Conservation (phyloP, 75 land plant species). For the Pinus taeda region DNA sequence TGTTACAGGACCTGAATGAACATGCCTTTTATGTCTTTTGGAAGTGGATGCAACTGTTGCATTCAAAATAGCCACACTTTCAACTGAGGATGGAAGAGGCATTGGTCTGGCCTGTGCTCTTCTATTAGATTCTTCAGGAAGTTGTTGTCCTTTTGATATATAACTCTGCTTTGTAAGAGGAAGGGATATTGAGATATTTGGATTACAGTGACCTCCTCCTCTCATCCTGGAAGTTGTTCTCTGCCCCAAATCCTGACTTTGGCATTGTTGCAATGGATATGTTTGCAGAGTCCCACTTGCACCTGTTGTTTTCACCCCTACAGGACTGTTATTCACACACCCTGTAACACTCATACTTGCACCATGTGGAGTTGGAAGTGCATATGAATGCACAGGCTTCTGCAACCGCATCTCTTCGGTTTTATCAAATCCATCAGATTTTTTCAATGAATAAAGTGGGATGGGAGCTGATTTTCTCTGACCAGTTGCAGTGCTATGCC, state of each 20-base stretch:
- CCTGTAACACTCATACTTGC: neutral
- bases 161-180: neutral
- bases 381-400: neutral
- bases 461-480: neutral
- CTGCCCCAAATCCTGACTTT: neutral
- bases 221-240: neutral
- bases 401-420: neutral
- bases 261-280: neutral
- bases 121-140: neutral
- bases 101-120: neutral
- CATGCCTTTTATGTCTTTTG: neutral
- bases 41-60: neutral
- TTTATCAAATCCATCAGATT: neutral
- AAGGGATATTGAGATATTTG: neutral
- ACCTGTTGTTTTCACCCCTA: neutral
- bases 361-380: conserved; percentile 1
- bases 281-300: neutral
- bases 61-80: neutral
- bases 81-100: conserved; percentile 11
- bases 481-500: neutral
- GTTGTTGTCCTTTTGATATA: neutral
- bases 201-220: neutral
- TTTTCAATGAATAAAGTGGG: neutral
- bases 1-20: neutral
- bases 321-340: neutral